Evolutionary conservation across 1,284 basidiomycete genomes (phyloP), one percentile per base, ranked within the genome.

Genomic region (Apiotrichum gamsii): DNA sequence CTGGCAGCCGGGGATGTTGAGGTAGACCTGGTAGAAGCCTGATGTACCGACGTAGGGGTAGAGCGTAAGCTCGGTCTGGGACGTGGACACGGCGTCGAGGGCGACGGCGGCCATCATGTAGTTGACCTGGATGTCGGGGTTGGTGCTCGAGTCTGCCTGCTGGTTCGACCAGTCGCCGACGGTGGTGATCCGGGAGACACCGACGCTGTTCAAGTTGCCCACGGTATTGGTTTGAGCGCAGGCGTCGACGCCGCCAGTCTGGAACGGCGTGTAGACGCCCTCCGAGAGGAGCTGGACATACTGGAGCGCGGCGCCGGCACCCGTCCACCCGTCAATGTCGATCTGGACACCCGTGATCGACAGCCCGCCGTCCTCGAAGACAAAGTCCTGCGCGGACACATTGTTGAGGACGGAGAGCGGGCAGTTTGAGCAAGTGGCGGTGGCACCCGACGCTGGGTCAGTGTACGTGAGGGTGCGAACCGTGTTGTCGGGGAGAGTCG

Each of bases 211-310:
- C n/a, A n/a, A n/a, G n/a, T n/a, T n/a, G n/a, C n/a, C n/a, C 6
- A 28, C 25, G 25, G 25, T 28, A 6, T 6, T 6, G 25, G 25
- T 11, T 11, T 28, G 25, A 11, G 25, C 8, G 32, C 54, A 56
- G 1, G 47, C 37, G 31, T 75, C 68, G 14, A 70, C 73, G 65
- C 91, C 90, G 41, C 52, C 35, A 11, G 45, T 36, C 39, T 37
- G 30, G 8, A 54, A 54, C 8, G 54, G 53, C 0, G 52, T 51
- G 21, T 54, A 67, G 51, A 67, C 54, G 53, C 94, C 94, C 9
- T 87, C 84, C 0, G 90, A 93, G 11, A 98, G 81, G 8, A 97
- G 76, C 67, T 97, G 88, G 32, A 97, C 69, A 43, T 95, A 76
- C 68, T 94, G 87, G 40, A 98, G 74, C 47, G 90, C 95, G 3